These are phyloP conservation scores for Suhomyces kunorum DNA, from an alignment of 1,139 yeast genomes.

Conservation along the genomic window DNA sequence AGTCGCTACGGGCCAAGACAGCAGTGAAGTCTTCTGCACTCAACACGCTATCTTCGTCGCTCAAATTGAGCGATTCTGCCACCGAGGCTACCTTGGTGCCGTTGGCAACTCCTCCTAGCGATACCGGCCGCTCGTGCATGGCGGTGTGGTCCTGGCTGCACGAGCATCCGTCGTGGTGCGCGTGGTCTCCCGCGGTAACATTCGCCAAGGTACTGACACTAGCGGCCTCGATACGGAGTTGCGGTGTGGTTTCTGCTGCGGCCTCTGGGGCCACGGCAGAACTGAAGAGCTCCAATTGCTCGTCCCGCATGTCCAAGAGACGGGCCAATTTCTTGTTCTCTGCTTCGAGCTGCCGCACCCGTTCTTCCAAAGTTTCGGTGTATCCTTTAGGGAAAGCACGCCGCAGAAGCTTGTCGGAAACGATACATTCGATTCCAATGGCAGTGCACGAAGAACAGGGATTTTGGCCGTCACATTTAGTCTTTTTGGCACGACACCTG, in stretches of 20 bases:
- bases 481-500: conserved; percentile 79
- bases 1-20: not conserved
- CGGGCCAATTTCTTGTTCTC: conserved; percentile 46
- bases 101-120: conserved; percentile 41
- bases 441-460: conserved; percentile 50
- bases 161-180: conserved; percentile 53
- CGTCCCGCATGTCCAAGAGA: conserved; percentile 60
- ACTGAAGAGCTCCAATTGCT: conserved; percentile 45
- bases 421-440: conserved; percentile 48
- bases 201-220: not conserved
- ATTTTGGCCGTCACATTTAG: conserved; percentile 67
- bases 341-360: conserved; percentile 47
- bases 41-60: conserved; percentile 48
- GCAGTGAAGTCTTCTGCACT: conserved; percentile 31
- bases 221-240: not conserved
- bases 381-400: conserved; percentile 31
- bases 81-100: conserved; percentile 28
- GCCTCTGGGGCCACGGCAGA: not conserved
- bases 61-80: conserved; percentile 43
- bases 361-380: conserved; percentile 49
- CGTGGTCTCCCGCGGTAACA: conserved; percentile 29
- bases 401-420: conserved; percentile 46
- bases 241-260: not conserved
- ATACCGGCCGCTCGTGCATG: conserved; percentile 63
- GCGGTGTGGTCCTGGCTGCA: conserved; percentile 36